phyloP scores from a whole-genome alignment of 345 rosid species.

The Sisymbrium altissimum region DNA sequence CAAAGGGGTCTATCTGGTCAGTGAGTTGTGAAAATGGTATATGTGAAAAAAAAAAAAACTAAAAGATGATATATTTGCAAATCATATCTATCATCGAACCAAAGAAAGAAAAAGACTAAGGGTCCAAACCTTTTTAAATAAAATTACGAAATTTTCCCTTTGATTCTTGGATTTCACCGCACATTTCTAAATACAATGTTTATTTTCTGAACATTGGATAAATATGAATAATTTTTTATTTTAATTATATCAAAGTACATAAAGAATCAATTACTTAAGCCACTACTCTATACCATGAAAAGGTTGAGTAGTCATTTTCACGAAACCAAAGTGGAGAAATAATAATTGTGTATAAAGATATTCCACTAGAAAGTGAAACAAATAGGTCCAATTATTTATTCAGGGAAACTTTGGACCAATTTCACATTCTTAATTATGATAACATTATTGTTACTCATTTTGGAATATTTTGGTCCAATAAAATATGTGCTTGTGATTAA shows the following conservation, averaged over 20 bases:
- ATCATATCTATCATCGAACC: too few species aligned
- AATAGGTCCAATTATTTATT: slow-evolving; percentile 18
- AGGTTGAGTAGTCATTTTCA: slow-evolving; percentile 19
- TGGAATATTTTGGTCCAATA: neutral
- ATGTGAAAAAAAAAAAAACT: too few species aligned
- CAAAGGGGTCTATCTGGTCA: too few species aligned
- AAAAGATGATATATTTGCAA: too few species aligned
- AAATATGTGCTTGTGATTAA: neutral
- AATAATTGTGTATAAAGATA: slow-evolving; percentile 31
- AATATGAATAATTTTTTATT: neutral
- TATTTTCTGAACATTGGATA: neutral
- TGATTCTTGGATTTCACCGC: neutral
- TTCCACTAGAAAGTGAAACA: slow-evolving; percentile 25
- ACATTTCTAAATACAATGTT: neutral
- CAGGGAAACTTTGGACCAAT: slow-evolving; percentile 6
- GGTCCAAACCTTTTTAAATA: too few species aligned
- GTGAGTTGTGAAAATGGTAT: too few species aligned
- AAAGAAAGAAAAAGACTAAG: too few species aligned
- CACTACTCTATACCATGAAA: slow-evolving; percentile 19
- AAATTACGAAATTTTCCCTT: neutral
- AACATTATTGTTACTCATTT: slow-evolving; percentile 8
- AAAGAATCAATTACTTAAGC: neutral
- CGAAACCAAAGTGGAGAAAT: slow-evolving; percentile 20
- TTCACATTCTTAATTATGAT: slow-evolving; percentile 7
- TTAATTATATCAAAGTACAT: neutral